A percentile compares a stretch with the other conserved stretches of the same genome.
Evolutionary conservation across 495 filamentous ascomycete species (phyloP).

Genomic region (Apiosordaria backusii): DNA sequence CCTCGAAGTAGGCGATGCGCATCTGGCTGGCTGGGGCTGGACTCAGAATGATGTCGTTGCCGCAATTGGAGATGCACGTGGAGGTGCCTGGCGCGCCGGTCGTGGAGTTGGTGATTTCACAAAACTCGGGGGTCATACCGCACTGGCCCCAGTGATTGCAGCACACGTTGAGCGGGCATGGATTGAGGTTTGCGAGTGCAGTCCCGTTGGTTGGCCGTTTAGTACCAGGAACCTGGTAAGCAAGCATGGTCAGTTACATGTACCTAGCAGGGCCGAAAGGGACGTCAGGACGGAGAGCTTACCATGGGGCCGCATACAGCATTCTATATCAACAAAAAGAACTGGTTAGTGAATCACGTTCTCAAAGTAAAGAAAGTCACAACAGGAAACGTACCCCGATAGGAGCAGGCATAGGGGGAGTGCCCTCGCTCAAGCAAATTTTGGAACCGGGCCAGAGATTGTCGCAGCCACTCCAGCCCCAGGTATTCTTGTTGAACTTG

Average conservation of each 20-base stretch:
- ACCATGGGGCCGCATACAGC: slow-evolving; percentile 42
- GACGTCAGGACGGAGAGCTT: no score
- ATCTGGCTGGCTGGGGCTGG: slow-evolving; percentile 2
- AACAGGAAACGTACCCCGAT: no score
- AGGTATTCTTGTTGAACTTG: slow-evolving; percentile 37
- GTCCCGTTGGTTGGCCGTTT: slow-evolving; percentile 13
- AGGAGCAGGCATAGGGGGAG: slow-evolving; percentile 41
- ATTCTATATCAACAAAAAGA: slow-evolving; percentile 22
- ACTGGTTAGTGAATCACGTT: not conserved
- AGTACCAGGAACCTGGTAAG: slow-evolving; percentile 14
- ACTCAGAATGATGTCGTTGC: slow-evolving; percentile 28
- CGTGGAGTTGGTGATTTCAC: slow-evolving; percentile 20
- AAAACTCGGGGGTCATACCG: slow-evolving; percentile 46
- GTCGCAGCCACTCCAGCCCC: slow-evolving; percentile 43
- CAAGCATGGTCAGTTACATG: no score
- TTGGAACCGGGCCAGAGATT: slow-evolving; percentile 22
- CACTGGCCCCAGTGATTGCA: slow-evolving; percentile 47
- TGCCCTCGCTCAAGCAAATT: slow-evolving; percentile 43
- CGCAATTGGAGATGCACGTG: slow-evolving; percentile 46
- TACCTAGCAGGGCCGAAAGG: no score
- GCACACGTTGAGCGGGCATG: slow-evolving; percentile 36
- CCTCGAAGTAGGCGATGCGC: slow-evolving; percentile 30
- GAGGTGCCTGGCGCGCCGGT: slow-evolving; percentile 41
- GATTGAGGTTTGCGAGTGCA: slow-evolving; percentile 27
- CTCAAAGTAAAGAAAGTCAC: no score